Evolutionary conservation across 805 yeast species (phyloP), one percentile per base, ranked within the genome.

Genomic region (Kodamaea fukazawae): DNA sequence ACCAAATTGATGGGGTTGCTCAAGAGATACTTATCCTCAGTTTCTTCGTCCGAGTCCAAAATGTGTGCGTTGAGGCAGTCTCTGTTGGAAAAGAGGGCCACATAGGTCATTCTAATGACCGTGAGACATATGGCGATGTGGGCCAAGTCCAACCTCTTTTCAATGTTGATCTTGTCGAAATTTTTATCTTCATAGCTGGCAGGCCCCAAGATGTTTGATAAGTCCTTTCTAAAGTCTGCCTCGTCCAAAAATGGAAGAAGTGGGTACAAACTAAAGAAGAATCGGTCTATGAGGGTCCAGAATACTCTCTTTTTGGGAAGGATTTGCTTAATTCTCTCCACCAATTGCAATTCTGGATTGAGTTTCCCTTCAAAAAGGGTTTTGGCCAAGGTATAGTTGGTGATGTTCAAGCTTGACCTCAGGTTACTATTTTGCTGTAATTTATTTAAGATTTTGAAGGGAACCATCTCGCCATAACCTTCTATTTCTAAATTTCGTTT

Each of bases 211-310:
- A 79, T 70, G 16, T 67, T 53, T 1, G 60, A 47, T 12, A 79
- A 55, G 35, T 72, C 71, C 13, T 48, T 48, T 38, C 69, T 69
- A 53, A 78, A 76, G 7, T 65, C 64, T 38, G 49, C 61, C 53
- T 83, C 87, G 56, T 83, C 88, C 25, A 83, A 59, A 45, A 75
- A 79, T 2, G 93, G 90, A 49, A 83, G 66, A 41, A 75, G 80
- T 10, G 85, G 74, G 54, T 84, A 84, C 4, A 83, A 59, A 25
- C 71, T 67, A 8, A 67, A 69, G 53, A 83, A 83, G 46, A 76
- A 83, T 46, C 80, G 63, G 43, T 80, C 78, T 20, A 83, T 61
- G 35, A 80, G 62, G 32, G 70, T 51, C 77, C 84, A 76, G 7
- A 81, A 67, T 1, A 78, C 70, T 42, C 67, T 69, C 48, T 75